Base-by-base conservation (phyloP, 805 yeast genomes). In the Spathaspora girioi region DNA sequence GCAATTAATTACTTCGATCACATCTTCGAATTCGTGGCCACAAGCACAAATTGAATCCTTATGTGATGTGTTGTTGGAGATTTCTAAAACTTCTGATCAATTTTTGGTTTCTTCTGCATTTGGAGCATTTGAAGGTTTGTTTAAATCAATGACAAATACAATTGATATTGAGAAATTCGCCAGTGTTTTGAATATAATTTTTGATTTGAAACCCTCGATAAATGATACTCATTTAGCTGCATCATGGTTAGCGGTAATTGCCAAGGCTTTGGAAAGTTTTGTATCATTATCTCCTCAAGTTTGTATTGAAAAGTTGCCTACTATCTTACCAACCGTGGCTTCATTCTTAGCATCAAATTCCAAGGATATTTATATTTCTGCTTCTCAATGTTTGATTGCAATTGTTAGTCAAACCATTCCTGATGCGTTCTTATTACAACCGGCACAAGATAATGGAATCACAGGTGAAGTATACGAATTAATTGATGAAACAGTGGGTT, bases 221-320 rank as follows among this genome's bases (percentile, higher is more conserved):
- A 87, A 85, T 59, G 98, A 94, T 63, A 77, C 86, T 29, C 92
- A 90, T 65, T 77, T 94, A 57, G 90, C 93, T 1, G 97, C 96
- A 12, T 81, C 97, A 11, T 94, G 99, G 99, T 78, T 91, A 42
- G 97, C 97, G 1, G 96, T 92, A 18, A 80, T 93, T 44, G 94
- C 97, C 8, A 91, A 90, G 61, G 96, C 93, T 45, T 71, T 71
- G 54, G 75, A 70, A 59, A 61, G 70, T 47, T 74, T 64, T 58
- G 63, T 74, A 26, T 48, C 51, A 27, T 64, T 73, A 54, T 64
- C 70, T 48, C 70, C 75, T 1, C 59, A 60, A 15, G 69, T 74
- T 41, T 83, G 88, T 49, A 64, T 91, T 32, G 58, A 68, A 29
- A 81, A 80, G 56, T 62, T 88, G 7, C 86, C 90, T 9, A 69